A percentile compares a stretch with the other conserved stretches of the same genome.
Evolutionary conservation across 73 alveolate species (phyloP).

Genomic region (Tetrahymena borealis): DNA sequence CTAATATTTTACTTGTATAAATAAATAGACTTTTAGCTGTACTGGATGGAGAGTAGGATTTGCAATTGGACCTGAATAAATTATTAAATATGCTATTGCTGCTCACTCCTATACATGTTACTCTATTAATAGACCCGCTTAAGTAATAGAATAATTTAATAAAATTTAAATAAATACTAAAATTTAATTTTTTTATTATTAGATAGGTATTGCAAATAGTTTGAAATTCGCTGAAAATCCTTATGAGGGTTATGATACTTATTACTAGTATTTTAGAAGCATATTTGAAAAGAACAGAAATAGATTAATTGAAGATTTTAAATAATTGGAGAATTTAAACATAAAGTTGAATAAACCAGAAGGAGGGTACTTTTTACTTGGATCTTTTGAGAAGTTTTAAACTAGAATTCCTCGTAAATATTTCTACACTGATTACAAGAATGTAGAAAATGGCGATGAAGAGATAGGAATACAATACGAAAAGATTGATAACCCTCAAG

Average conservation of each 20-base stretch:
- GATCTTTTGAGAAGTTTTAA: not conserved
- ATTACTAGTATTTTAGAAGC: not conserved
- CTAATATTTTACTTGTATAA: not conserved
- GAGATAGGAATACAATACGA: not conserved
- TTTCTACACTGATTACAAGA: not conserved
- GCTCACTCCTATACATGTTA: not conserved
- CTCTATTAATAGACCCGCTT: not conserved
- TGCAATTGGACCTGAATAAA: not conserved
- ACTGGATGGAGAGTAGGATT: not conserved
- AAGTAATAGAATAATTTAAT: not conserved
- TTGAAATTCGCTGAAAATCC: not conserved
- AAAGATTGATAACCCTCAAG: not conserved
- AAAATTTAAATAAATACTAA: not conserved
- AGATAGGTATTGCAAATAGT: not conserved
- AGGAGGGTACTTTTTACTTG: not conserved
- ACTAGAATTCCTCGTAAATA: not conserved
- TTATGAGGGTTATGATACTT: not conserved
- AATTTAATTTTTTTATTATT: not conserved
- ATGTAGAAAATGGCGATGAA: not conserved
- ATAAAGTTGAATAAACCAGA: not conserved
- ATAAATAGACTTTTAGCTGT: not conserved
- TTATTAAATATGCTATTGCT: not conserved
- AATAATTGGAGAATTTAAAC: not conserved
- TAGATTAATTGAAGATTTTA: not conserved
- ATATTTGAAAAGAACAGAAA: not conserved